phyloP scores from a whole-genome alignment of 441 rosid genomes.

The Gossypium laxum region DNA sequence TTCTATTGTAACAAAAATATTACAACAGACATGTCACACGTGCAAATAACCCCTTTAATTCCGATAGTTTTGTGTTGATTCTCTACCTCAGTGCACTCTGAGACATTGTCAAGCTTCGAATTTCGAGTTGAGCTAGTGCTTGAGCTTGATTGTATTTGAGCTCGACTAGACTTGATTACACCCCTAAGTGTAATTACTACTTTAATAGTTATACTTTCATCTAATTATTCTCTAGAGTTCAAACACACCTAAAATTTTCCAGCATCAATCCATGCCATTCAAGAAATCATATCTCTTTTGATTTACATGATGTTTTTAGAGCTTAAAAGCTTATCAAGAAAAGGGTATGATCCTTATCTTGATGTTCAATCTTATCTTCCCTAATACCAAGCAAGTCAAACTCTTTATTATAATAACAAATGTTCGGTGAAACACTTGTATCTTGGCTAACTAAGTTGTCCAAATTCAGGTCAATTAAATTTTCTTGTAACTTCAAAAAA shows the following conservation, averaged over 20 bases:
- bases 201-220: neutral
- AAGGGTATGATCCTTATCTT: conserved; percentile 27
- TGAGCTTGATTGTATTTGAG: neutral
- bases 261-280: conserved; percentile 38
- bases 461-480: neutral
- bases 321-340: conserved; percentile 33
- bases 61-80: neutral
- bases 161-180: neutral
- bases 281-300: conserved; percentile 35
- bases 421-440: neutral
- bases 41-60: neutral
- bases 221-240: neutral
- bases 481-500: neutral
- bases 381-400: neutral
- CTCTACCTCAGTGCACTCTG: neutral
- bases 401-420: neutral
- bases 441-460: neutral
- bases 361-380: conserved; percentile 26
- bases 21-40: no score
- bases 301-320: conserved; percentile 34
- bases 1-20: neutral
- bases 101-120: neutral
- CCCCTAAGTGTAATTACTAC: neutral
- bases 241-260: conserved; percentile 10
- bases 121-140: neutral